Evolutionary conservation across 1,139 yeast genomes (phyloP).

Genomic region (Yamadazyma taylorii): DNA sequence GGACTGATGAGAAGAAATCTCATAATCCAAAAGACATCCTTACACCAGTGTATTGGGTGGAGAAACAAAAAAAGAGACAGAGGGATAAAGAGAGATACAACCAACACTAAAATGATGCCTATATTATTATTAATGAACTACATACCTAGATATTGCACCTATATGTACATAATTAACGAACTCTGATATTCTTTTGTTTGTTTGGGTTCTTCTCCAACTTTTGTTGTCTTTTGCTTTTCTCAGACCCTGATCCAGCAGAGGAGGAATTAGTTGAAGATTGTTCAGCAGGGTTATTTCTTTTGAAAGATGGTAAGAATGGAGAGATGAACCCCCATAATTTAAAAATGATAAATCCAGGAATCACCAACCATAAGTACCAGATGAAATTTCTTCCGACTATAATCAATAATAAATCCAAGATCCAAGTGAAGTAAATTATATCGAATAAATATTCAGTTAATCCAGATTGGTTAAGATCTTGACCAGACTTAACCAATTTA

Average conservation of each 20-base stretch:
- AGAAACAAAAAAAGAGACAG: no score
- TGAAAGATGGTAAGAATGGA: conserved; percentile 11
- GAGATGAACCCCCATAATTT: conserved; percentile 35
- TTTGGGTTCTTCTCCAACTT: conserved; percentile 16
- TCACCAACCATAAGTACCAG: conserved; percentile 54
- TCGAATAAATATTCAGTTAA: conserved; percentile 79
- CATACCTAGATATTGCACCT: no score
- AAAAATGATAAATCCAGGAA: conserved; percentile 56
- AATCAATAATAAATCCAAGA: conserved; percentile 55
- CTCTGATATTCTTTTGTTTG: conserved; percentile 13
- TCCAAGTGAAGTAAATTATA: conserved; percentile 67
- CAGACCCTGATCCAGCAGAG: conserved; percentile 1
- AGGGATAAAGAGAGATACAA: no score
- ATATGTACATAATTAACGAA: conserved; percentile 6
- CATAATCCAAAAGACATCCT: not conserved
- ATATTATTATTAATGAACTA: no score
- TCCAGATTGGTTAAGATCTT: conserved; percentile 65
- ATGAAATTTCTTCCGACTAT: conserved; percentile 57
- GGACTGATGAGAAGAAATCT: not conserved
- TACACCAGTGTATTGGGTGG: no score
- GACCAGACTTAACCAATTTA: conserved; percentile 55
- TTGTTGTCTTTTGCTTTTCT: conserved; percentile 19
- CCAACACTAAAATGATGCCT: no score
- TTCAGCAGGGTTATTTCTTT: conserved; percentile 4
- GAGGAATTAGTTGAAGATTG: not conserved